Conservation (phyloP, 2,329 filamentous ascomycete species). For the Cephalotrichum gorgonifer region DNA sequence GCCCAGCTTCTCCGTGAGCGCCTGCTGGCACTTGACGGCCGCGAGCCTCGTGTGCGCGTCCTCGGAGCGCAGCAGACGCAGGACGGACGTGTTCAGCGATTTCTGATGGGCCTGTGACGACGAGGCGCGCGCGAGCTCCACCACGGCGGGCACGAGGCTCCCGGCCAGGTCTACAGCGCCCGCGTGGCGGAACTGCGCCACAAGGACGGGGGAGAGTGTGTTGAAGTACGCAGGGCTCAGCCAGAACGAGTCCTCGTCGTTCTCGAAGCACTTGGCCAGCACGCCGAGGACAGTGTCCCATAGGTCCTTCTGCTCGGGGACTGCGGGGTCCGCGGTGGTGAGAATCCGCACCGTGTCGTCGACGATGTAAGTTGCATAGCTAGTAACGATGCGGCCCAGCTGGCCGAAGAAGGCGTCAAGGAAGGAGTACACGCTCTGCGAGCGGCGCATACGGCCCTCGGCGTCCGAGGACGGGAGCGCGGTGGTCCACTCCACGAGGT, state of each 20-base stretch:
- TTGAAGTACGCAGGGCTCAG: constrained; percentile 81
- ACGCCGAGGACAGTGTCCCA: constrained; percentile 63
- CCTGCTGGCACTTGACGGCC: constrained; percentile 72
- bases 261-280: constrained; percentile 65
- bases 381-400: constrained; percentile 88
- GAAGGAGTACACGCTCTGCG: constrained; percentile 74
- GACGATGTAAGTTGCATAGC: constrained; percentile 77
- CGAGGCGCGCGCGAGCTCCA: constrained; percentile 68
- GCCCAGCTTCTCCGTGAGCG: constrained; percentile 67
- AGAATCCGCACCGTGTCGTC: constrained; percentile 62
- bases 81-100: constrained; percentile 68
- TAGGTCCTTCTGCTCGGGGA: constrained; percentile 44
- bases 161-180: constrained; percentile 28
- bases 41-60: constrained; percentile 64
- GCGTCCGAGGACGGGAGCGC: constrained; percentile 51
- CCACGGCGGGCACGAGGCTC: constrained; percentile 62
- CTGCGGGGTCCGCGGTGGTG: constrained; percentile 27
- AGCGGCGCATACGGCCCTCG: constrained; percentile 47
- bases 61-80: constrained; percentile 69
- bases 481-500: constrained; percentile 73
- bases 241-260: constrained; percentile 96
- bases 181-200: constrained; percentile 52
- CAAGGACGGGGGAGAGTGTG: constrained; percentile 58
- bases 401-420: constrained; percentile 69
- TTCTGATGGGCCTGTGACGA: constrained; percentile 87